phyloP scores from a whole-genome alignment of 345 rosid genomes.

The Fremontodendron californicum region DNA sequence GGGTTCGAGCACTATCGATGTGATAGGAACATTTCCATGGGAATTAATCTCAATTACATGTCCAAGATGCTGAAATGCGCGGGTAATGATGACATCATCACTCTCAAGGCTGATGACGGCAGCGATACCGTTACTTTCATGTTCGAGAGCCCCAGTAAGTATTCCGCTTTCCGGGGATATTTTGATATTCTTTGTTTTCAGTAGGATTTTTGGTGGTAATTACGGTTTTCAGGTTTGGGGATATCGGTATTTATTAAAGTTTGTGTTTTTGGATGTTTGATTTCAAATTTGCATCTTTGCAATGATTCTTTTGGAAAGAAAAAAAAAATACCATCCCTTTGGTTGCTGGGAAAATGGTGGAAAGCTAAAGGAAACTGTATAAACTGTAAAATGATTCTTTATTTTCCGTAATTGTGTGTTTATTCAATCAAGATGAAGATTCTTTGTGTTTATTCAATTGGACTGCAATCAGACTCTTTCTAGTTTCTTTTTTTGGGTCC shows the following conservation, averaged over 20 bases:
- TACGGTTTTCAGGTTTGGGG: no score
- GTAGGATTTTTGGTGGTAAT: neutral
- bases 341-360: no score
- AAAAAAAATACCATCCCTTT: no score
- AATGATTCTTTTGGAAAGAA: no score
- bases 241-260: no score
- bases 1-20: slow-evolving; percentile 97
- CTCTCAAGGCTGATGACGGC: no score
- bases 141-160: neutral
- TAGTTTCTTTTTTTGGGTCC: no score
- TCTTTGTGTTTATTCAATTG: neutral
- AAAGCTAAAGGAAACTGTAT: no score
- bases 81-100: neutral
- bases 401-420: neutral
- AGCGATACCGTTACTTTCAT: neutral
- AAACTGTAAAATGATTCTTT: neutral
- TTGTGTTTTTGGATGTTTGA: no score
- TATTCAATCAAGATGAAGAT: neutral
- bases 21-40: slow-evolving; percentile 85
- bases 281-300: no score
- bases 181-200: neutral
- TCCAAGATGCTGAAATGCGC: slow-evolving; percentile 79
- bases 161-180: neutral
- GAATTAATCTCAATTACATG: slow-evolving; percentile 85
- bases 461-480: no score